Percentiles rank a stretch among this genome's conserved stretches.
Evolutionary conservation across 768 basidiomycete species (phyloP).

Genomic region (Macrolepiota albuminosa): DNA sequence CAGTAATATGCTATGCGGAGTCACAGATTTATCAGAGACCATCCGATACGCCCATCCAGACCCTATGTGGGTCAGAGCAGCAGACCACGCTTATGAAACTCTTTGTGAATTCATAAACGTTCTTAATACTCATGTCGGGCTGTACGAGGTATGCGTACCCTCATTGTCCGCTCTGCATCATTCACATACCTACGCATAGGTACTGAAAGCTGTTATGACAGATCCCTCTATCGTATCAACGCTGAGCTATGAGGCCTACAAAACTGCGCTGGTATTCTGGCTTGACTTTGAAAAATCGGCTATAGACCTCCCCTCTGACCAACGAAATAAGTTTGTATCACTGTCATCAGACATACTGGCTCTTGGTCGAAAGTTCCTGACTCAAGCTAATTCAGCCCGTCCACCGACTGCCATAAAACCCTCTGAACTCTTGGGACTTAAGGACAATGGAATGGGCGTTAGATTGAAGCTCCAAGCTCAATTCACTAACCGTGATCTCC

Average conservation of each 20-base stretch:
- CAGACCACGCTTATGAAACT: slow-evolving; percentile 84
- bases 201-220: slow-evolving; percentile 63
- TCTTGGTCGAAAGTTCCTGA: slow-evolving; percentile 83
- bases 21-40: slow-evolving; percentile 94
- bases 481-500: slow-evolving; percentile 69
- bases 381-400: slow-evolving; percentile 56
- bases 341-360: slow-evolving; percentile 86
- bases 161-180: slow-evolving; percentile 4
- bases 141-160: slow-evolving; percentile 69
- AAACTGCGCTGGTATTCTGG: slow-evolving; percentile 91
- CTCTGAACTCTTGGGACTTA: slow-evolving; percentile 65
- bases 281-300: slow-evolving; percentile 97
- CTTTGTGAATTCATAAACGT: slow-evolving; percentile 98
- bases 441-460: slow-evolving; percentile 73
- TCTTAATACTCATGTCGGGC: slow-evolving; percentile 86
- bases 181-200: slow-evolving; percentile 37
- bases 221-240: slow-evolving; percentile 63
- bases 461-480: slow-evolving; percentile 70
- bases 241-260: slow-evolving; percentile 69
- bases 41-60: slow-evolving; percentile 94
- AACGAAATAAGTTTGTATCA: slow-evolving; percentile 80
- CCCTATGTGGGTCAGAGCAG: slow-evolving; percentile 72
- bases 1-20: slow-evolving; percentile 92
- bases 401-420: slow-evolving; percentile 66
- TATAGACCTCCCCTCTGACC: slow-evolving; percentile 75